Evolutionary conservation across 352 stramenopile species (phyloP).

Genomic region (Globisporangium nagaii): DNA sequence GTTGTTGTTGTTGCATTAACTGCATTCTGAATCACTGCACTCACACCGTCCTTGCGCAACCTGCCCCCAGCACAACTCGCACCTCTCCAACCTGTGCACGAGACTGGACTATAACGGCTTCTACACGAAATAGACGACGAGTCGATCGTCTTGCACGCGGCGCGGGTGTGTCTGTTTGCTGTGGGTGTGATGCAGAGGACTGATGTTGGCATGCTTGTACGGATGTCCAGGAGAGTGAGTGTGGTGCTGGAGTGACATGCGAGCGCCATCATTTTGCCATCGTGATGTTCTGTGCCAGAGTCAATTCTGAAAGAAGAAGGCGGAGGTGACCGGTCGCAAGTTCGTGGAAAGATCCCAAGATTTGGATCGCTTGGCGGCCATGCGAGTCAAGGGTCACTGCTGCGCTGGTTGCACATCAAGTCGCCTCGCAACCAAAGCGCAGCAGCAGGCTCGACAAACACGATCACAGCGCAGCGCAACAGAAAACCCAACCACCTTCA

Average conservation of each 20-base stretch:
- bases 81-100: constrained; percentile 61
- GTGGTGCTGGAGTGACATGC: too few relatives aligned
- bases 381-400: not conserved
- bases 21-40: not conserved
- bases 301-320: not conserved
- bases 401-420: not conserved
- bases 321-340: not conserved
- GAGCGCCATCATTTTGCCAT: too few relatives aligned
- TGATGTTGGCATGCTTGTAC: not conserved
- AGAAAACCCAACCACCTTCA: not conserved
- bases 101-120: constrained; percentile 65
- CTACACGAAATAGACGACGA: constrained; percentile 45
- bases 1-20: not conserved
- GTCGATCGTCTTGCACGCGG: not conserved
- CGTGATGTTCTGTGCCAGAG: not conserved
- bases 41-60: not conserved
- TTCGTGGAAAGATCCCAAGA: constrained; percentile 4
- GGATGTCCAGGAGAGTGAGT: too few relatives aligned
- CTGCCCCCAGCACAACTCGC: constrained; percentile 56
- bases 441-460: not conserved
- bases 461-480: not conserved
- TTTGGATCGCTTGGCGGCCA: constrained; percentile 1
- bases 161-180: not conserved
- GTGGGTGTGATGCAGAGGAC: not conserved
- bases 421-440: not conserved